phyloP scores from a whole-genome alignment of 148 eudicot genomes.

The Camellia granthamiana region DNA sequence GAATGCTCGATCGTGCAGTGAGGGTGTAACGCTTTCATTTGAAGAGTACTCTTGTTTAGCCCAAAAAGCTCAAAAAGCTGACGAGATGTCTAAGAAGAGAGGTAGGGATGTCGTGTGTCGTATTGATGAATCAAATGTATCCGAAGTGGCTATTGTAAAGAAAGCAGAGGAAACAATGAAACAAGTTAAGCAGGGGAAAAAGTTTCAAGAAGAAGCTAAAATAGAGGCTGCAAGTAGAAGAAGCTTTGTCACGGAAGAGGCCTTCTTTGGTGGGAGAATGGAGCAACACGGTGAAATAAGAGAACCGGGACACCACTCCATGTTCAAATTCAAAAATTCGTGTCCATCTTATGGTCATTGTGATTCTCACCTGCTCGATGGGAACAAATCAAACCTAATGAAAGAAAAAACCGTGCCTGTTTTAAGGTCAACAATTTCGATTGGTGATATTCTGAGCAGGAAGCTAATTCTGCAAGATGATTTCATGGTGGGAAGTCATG shows the following conservation, averaged over 20 bases:
- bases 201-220: constrained; percentile 28
- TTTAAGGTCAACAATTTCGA: constrained; percentile 50
- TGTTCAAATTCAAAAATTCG: constrained; percentile 34
- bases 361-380: constrained; percentile 29
- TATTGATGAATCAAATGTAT: constrained; percentile 13
- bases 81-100: constrained; percentile 37
- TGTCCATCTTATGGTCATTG: constrained; percentile 32
- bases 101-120: constrained; percentile 16
- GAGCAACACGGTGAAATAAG: constrained; percentile 17
- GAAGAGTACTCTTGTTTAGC: constrained; percentile 65
- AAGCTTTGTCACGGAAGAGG: constrained; percentile 25
- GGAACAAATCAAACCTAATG: constrained; percentile 21
- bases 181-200: constrained; percentile 17
- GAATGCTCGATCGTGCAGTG: constrained; percentile 28
- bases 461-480: constrained; percentile 60
- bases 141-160: constrained; percentile 17
- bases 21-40: constrained; percentile 58
- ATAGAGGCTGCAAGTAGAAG: constrained; percentile 27
- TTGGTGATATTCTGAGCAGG: constrained; percentile 65
- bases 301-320: constrained; percentile 9
- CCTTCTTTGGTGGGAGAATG: constrained; percentile 15
- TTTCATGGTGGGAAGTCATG: constrained; percentile 40
- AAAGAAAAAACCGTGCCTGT: constrained; percentile 32
- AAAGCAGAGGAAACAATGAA: constrained; percentile 29
- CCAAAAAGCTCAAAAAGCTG: constrained; percentile 52